These are phyloP conservation scores for Claviceps purpurea DNA, from an alignment of 2,329 filamentous ascomycete species.

Conservation along the genomic window DNA sequence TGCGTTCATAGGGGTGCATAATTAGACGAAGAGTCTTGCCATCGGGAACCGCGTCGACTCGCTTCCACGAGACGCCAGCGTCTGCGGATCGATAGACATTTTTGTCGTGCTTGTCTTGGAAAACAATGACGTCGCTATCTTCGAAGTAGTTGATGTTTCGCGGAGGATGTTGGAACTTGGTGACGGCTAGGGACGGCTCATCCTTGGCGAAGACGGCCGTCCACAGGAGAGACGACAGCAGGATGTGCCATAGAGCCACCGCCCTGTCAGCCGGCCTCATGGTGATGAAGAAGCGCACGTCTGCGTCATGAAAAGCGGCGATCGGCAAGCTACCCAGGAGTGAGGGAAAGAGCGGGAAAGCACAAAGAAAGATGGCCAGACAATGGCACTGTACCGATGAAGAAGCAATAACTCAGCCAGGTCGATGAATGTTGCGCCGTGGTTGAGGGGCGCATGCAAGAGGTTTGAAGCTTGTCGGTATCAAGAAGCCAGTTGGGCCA, in stretches of 20 bases:
- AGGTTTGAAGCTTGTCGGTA: not conserved
- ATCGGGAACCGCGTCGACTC: slow-evolving; percentile 49
- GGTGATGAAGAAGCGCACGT: slow-evolving; percentile 24
- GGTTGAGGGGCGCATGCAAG: not conserved
- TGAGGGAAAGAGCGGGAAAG: not conserved
- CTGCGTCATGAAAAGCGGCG: slow-evolving; percentile 27
- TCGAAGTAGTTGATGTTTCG: slow-evolving; percentile 76
- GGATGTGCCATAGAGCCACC: slow-evolving; percentile 32
- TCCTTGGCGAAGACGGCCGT: slow-evolving; percentile 39
- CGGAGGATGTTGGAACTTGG: slow-evolving; percentile 53
- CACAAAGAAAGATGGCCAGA: not conserved
- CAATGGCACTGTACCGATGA: not conserved
- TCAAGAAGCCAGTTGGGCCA: not conserved
- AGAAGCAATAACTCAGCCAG: not conserved
- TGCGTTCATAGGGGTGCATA: slow-evolving; percentile 66
- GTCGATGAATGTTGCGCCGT: not conserved
- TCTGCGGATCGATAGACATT: slow-evolving; percentile 67
- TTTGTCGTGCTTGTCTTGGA: slow-evolving; percentile 50
- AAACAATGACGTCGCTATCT: slow-evolving; percentile 69
- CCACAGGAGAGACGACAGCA: slow-evolving; percentile 36
- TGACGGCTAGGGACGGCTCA: slow-evolving; percentile 51
- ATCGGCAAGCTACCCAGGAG: not conserved
- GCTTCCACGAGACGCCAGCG: slow-evolving; percentile 66
- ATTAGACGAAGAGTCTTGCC: slow-evolving; percentile 49
- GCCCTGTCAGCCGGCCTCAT: slow-evolving; percentile 42